A percentile compares a stretch with the other conserved stretches of the same genome.
Conservation (phyloP, 139 green algal species). For the Yamagishiella unicocca region DNA sequence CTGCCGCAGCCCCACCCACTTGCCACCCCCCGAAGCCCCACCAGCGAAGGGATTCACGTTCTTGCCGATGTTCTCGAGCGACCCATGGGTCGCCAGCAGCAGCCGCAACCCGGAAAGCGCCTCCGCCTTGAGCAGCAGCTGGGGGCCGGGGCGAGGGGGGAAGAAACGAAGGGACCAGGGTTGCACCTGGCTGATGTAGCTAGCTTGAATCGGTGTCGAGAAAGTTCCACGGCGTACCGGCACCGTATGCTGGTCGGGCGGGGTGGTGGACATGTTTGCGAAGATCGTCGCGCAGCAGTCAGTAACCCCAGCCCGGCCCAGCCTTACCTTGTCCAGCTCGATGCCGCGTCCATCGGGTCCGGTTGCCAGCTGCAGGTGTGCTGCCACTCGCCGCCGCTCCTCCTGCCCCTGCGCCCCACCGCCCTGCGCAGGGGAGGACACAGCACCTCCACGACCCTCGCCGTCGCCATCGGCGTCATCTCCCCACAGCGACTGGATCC, state of each 20-base stretch:
- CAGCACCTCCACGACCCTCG: not conserved
- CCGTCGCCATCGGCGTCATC: not conserved
- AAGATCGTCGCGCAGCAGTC: too few relatives aligned
- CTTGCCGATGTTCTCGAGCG: constrained; percentile 7
- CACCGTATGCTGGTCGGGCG: too few relatives aligned
- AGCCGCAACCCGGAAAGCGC: not conserved
- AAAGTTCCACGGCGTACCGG: too few relatives aligned
- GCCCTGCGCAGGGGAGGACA: too few relatives aligned
- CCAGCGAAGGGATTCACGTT: constrained; percentile 34
- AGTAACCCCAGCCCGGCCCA: not conserved
- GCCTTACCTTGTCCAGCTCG: constrained; percentile 17
- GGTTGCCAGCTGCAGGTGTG: not conserved
- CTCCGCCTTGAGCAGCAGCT: constrained; percentile 42
- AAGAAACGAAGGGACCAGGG: not conserved
- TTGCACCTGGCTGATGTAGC: too few relatives aligned
- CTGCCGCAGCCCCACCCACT: too few relatives aligned
- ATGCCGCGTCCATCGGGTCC: not conserved
- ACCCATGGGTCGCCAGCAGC: constrained; percentile 1
- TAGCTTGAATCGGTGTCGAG: too few relatives aligned
- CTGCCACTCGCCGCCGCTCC: not conserved
- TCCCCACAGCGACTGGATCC: constrained; percentile 17
- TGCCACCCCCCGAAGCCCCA: not conserved
- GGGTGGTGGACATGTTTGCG: too few relatives aligned
- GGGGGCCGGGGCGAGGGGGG: not conserved
- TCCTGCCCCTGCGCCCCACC: not conserved